Percentiles rank a stretch among this genome's conserved stretches.
Conservation (phyloP, 192 early-diverging fungal genomes). For the Spizellomyces sp. region DNA sequence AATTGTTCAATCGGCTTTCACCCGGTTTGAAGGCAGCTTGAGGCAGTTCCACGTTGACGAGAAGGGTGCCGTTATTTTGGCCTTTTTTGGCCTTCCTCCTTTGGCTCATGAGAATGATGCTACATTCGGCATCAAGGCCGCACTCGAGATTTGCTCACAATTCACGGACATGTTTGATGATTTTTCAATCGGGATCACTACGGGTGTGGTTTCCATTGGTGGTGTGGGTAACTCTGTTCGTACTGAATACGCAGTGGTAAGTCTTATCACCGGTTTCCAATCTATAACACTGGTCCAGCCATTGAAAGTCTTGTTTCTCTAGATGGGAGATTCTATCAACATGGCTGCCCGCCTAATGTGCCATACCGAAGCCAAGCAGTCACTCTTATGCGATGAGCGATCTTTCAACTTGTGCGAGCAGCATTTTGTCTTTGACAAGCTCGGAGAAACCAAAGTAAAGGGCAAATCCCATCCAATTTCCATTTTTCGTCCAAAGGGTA, state of each 20-base stretch:
- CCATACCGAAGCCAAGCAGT: slow-evolving; percentile 26
- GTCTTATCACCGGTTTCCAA: slow-evolving; percentile 1
- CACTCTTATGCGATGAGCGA: slow-evolving; percentile 53
- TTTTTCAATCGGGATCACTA: slow-evolving; percentile 60
- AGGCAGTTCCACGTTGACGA: slow-evolving; percentile 60
- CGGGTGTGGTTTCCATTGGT: slow-evolving; percentile 54
- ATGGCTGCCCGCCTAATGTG: slow-evolving; percentile 61
- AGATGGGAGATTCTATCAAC: slow-evolving; percentile 65
- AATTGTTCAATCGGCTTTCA: slow-evolving; percentile 45
- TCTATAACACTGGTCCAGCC: too few species aligned
- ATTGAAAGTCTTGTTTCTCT: background rate
- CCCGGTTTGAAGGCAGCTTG: slow-evolving; percentile 46
- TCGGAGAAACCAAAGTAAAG: slow-evolving; percentile 52
- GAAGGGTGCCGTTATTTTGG: slow-evolving; percentile 54
- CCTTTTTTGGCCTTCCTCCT: slow-evolving; percentile 57
- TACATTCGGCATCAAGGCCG: slow-evolving; percentile 47
- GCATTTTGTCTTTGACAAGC: slow-evolving; percentile 51
- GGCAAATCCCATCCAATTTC: slow-evolving; percentile 46
- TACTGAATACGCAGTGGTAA: slow-evolving; percentile 61
- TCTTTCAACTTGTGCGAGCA: slow-evolving; percentile 49
- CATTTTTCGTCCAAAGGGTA: slow-evolving; percentile 44
- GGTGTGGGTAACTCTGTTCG: slow-evolving; percentile 52
- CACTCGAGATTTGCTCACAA: slow-evolving; percentile 41
- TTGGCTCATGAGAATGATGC: slow-evolving; percentile 58
- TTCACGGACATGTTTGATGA: slow-evolving; percentile 50